Evolutionary conservation across 1,139 yeast genomes (phyloP).

Genomic region (Arxiozyma slooffiae): DNA sequence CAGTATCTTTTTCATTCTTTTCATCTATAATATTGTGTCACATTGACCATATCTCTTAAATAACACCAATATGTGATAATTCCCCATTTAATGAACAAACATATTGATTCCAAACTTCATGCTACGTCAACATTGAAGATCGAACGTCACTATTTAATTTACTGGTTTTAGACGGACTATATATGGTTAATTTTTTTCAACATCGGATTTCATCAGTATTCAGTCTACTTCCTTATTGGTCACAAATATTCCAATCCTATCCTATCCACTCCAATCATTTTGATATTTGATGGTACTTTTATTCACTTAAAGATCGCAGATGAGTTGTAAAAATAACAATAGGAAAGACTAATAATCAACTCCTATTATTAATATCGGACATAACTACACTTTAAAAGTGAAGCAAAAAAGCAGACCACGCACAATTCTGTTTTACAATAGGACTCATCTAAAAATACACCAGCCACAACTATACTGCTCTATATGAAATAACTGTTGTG

Average conservation of each 20-base stretch:
- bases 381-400: too few relatives aligned
- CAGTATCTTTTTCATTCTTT: slow-evolving; percentile 11
- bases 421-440: too few relatives aligned
- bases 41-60: slow-evolving; percentile 33
- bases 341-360: neutral
- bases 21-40: slow-evolving; percentile 13
- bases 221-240: neutral
- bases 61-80: slow-evolving; percentile 31
- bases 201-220: slow-evolving; percentile 8
- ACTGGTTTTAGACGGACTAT: slow-evolving; percentile 19
- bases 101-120: slow-evolving; percentile 17
- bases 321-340: too few relatives aligned
- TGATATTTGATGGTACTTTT: neutral
- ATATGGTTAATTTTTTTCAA: slow-evolving; percentile 22
- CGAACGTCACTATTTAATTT: slow-evolving; percentile 20
- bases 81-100: slow-evolving; percentile 25
- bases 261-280: neutral
- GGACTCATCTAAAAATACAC: too few relatives aligned
- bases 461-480: too few relatives aligned
- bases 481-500: too few relatives aligned
- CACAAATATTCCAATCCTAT: neutral
- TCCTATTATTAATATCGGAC: too few relatives aligned
- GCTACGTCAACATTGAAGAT: slow-evolving; percentile 23
- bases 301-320: neutral
- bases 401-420: too few relatives aligned